Evolutionary conservation across 208 protist genomes (phyloP), one percentile per base, ranked within the genome.

Genomic region (Angomonas desouzai): DNA sequence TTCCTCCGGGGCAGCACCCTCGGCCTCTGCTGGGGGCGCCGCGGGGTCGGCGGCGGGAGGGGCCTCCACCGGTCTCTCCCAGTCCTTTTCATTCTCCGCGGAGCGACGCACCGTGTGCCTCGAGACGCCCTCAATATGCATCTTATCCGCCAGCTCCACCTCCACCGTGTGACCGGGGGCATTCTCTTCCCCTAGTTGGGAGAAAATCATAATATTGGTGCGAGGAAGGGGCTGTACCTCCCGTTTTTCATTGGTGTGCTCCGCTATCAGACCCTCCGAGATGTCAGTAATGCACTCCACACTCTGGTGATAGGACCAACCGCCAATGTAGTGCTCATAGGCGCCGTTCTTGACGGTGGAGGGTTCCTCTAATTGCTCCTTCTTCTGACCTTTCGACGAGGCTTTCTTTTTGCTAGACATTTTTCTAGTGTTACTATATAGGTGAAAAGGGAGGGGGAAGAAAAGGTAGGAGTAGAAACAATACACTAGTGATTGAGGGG

Each of bases 291-390:
- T 64, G 51, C 72, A 67, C 58, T 83, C 77, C 43, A 93, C 59
- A 0, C 69, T 72, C 20, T 78, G 27, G 57, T 79, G 81, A 48
- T 57, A 66, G 22, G 86, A 95, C 87, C 89, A 95, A 27, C 77
- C 74, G 10, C 84, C 84, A 63, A 95, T 79, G 72, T 89, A 95
- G 32, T 84, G 81, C 27, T 80, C 80, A 55, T 66, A 66, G 22
- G 55, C 16, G 2, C 86, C 89, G 56, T 86, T 68, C 27, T 72
- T 67, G 36, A 95, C 27, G n/a, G 77, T 78, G 7, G 38, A 53
- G 1, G 84, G 79, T 45, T 87, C 77, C 1, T 79, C 76, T n/a
- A 95, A 72, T 48, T 76, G 74, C 66, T 93, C 89, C 64, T 91
- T 85, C 27, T 40, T 74, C 69, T 59, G 73, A 79, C 65, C 83